Conservation (phyloP, 1,284 basidiomycete genomes). For the Pseudozyma thailandica region DNA sequence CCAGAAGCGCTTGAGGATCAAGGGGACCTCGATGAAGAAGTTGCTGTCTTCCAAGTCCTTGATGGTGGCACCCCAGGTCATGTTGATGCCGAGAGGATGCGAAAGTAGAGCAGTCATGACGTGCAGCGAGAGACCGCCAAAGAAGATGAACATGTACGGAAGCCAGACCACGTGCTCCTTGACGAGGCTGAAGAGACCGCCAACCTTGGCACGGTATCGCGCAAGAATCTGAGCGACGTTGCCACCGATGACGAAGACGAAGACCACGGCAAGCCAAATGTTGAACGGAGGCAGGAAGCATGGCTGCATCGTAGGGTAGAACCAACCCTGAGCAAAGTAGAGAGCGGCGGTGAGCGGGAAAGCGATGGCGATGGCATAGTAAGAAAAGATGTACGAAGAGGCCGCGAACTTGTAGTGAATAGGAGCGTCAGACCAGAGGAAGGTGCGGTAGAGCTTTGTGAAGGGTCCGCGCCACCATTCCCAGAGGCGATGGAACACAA, state of each 20-base stretch:
- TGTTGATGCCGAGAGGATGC: slow-evolving; percentile 84
- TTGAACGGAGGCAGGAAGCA: slow-evolving; percentile 73
- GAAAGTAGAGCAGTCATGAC: slow-evolving; percentile 79
- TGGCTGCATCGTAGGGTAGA: slow-evolving; percentile 76
- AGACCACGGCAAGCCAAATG: slow-evolving; percentile 79
- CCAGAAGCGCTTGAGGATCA: slow-evolving; percentile 71
- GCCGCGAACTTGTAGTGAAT: slow-evolving; percentile 80
- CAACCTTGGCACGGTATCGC: slow-evolving; percentile 79
- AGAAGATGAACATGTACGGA: slow-evolving; percentile 72
- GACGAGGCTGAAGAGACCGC: slow-evolving; percentile 72
- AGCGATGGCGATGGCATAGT: slow-evolving; percentile 81
- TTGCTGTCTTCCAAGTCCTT: slow-evolving; percentile 70
- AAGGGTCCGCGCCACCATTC: slow-evolving; percentile 82
- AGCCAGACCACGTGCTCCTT: slow-evolving; percentile 79
- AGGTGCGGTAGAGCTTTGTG: slow-evolving; percentile 79
- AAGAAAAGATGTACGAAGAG: slow-evolving; percentile 77
- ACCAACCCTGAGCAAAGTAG: slow-evolving; percentile 78
- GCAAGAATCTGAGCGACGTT: slow-evolving; percentile 78
- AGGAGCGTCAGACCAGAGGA: slow-evolving; percentile 73
- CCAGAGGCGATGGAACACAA: slow-evolving; percentile 69
- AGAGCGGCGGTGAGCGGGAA: slow-evolving; percentile 76
- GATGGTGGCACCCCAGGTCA: slow-evolving; percentile 74
- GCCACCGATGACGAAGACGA: slow-evolving; percentile 79
- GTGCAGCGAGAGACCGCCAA: slow-evolving; percentile 48
- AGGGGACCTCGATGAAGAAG: slow-evolving; percentile 87